Evolutionary conservation across 1,139 yeast genomes (phyloP), one percentile per base, ranked within the genome.

Genomic region (Suhomyces bolitotheri): DNA sequence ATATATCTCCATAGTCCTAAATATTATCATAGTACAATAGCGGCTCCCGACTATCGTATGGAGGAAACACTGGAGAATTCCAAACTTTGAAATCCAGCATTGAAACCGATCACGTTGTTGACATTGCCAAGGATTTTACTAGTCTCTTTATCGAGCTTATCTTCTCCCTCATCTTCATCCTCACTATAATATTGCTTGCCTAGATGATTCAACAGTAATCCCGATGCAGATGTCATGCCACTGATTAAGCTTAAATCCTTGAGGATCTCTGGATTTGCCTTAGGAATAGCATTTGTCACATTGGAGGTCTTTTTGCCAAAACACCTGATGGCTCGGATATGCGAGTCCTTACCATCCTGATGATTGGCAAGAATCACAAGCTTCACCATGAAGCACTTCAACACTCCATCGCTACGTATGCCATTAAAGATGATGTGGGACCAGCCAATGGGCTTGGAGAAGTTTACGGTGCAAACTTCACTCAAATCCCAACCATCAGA

Each of bases 281-380:
- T 29, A 4, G 38, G 32, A 10, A 19, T 22, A 12, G 27, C 10
- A 14, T 24, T 20, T n/a, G n/a, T 27, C 15, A 40, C 7, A 24
- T 25, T 40, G 5, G 49, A 31, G 3, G 61, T 42, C 38, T 65
- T 66, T 41, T 60, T 65, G 4, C 73, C 72, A 49, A 63, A 66
- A 40, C 72, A 84, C 54, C 58, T 76, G 70, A 92, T 69, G 0
- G 92, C 85, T 34, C 98, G 61, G 6, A 94, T 69, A 56, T 89
- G 97, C 2, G 96, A 83, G 58, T 94, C 99, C 54, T 92, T 92
- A 29, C 99, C 99, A 55, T 88, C 92, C 54, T 90, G 97, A 52
- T 89, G 97, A 53, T 92, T 94, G 1, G 88, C 77, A 19, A 81
- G 65, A 16, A 94, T 73, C n/a, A 76, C 63, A 17, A 94, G 54